phyloP scores from a whole-genome alignment of 148 eudicot genomes.

The Salicornia ramosissima region DNA sequence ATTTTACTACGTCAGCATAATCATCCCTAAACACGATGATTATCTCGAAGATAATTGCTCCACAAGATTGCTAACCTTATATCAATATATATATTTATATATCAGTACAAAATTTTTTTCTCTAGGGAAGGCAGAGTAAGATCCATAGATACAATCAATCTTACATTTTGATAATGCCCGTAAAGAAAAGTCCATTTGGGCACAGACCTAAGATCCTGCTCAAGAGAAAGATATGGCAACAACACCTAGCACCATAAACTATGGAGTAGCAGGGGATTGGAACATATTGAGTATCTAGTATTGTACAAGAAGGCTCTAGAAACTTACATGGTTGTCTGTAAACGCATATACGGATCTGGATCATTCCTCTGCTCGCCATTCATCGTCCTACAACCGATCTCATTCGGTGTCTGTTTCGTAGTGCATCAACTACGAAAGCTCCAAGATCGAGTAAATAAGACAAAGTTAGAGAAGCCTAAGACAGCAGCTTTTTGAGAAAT shows the following conservation, averaged over 20 bases:
- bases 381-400: neutral
- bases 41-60: neutral
- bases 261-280: neutral
- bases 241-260: neutral
- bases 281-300: conserved; percentile 1
- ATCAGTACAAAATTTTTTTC: conserved; percentile 20
- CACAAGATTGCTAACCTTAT: conserved; percentile 1
- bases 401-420: neutral
- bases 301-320: conserved; percentile 15
- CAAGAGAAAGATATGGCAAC: conserved; percentile 1
- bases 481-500: conserved; percentile 16
- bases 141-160: conserved; percentile 17
- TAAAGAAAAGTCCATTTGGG: conserved; percentile 4
- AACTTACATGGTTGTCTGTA: conserved; percentile 14
- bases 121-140: neutral
- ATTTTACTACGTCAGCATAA: too few relatives aligned
- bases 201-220: conserved; percentile 7
- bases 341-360: neutral
- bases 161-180: neutral
- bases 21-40: neutral
- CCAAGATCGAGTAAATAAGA: neutral
- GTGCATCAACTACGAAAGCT: conserved; percentile 8
- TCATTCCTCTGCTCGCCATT: conserved; percentile 2
- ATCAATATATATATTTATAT: neutral
- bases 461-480: conserved; percentile 10